Evolutionary conservation across 768 basidiomycete species (phyloP).

Genomic region (Daedaleopsis sinensis): DNA sequence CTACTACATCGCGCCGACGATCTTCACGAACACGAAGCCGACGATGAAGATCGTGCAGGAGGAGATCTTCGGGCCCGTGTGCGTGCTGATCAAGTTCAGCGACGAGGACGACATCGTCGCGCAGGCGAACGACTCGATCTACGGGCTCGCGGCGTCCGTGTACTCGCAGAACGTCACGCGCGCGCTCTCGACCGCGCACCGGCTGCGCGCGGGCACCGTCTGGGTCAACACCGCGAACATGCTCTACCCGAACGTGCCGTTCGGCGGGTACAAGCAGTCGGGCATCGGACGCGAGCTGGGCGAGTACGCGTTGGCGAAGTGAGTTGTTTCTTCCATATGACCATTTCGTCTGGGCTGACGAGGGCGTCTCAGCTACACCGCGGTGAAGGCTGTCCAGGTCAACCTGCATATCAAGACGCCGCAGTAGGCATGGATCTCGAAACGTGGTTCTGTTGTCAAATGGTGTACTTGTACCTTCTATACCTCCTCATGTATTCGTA

Average conservation of each 20-base stretch:
- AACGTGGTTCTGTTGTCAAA: background rate
- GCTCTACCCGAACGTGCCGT: slow-evolving; percentile 56
- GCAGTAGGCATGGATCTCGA: background rate
- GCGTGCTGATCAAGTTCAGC: slow-evolving; percentile 68
- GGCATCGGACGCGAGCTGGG: slow-evolving; percentile 73
- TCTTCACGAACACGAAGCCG: slow-evolving; percentile 57
- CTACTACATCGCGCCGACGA: slow-evolving; percentile 64
- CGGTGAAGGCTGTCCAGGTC: slow-evolving; percentile 65
- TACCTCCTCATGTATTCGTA: background rate
- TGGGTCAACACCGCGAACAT: slow-evolving; percentile 58
- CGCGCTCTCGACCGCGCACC: slow-evolving; percentile 72
- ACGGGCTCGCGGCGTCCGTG: slow-evolving; percentile 87
- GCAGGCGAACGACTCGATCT: slow-evolving; percentile 84
- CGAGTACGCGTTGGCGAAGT: slow-evolving; percentile 51
- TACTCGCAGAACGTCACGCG: slow-evolving; percentile 81
- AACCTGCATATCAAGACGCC: slow-evolving; percentile 41
- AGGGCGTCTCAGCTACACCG: slow-evolving; percentile 46
- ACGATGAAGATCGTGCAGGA: slow-evolving; percentile 61
- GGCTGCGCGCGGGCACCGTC: slow-evolving; percentile 78
- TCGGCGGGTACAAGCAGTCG: slow-evolving; percentile 76
- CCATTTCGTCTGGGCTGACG: background rate
- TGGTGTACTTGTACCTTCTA: background rate
- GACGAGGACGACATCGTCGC: slow-evolving; percentile 62
- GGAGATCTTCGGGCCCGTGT: slow-evolving; percentile 74
- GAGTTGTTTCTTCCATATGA: slow-evolving; percentile 3